Evolutionary conservation across 164 flowering plant species (phyloP).

Genomic region (Amborella trichopoda): DNA sequence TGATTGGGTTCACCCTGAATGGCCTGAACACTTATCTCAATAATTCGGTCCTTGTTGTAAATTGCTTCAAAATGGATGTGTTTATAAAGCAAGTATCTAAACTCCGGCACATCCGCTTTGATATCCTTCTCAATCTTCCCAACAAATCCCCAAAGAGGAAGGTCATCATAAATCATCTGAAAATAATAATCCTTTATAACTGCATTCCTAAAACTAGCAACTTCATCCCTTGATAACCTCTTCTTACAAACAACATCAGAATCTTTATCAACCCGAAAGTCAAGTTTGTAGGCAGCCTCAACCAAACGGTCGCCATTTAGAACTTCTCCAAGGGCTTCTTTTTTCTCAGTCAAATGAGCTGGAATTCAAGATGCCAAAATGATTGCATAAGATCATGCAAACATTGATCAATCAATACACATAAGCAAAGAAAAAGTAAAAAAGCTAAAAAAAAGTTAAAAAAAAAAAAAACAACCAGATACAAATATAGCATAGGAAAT

Average conservation of each 20-base stretch:
- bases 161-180: slow-evolving; percentile 32
- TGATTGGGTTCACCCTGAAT: slow-evolving; percentile 17
- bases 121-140: slow-evolving; percentile 26
- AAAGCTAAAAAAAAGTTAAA: neutral
- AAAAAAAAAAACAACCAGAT: neutral
- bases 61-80: slow-evolving; percentile 23
- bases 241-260: slow-evolving; percentile 21
- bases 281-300: slow-evolving; percentile 26
- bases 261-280: slow-evolving; percentile 20
- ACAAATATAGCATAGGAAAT: neutral
- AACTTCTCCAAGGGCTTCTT: slow-evolving; percentile 30
- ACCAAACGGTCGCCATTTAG: slow-evolving; percentile 31
- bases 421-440: no score
- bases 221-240: slow-evolving; percentile 16
- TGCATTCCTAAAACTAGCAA: slow-evolving; percentile 19
- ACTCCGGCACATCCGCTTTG: slow-evolving; percentile 19
- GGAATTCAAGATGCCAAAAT: neutral
- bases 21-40: slow-evolving; percentile 24
- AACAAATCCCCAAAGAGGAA: slow-evolving; percentile 32
- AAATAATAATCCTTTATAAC: slow-evolving; percentile 27
- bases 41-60: slow-evolving; percentile 25
- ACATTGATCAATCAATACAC: no score
- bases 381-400: no score
- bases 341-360: slow-evolving; percentile 21
- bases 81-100: slow-evolving; percentile 21